Conservation (phyloP, 441 rosid genomes). For the Francoa sonchifolia region DNA sequence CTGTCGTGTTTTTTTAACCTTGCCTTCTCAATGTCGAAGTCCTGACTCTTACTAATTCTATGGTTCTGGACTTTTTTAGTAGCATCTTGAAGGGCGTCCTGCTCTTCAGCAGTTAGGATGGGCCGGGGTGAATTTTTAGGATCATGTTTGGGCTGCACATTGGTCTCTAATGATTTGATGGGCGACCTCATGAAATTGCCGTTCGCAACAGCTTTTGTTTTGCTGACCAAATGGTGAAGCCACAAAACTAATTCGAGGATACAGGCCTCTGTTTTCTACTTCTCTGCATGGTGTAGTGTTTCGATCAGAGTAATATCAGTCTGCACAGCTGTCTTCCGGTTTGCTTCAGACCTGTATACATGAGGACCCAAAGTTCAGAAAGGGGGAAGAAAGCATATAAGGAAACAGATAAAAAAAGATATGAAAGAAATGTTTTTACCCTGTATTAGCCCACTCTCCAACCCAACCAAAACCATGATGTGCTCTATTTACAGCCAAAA, state of each 20-base stretch:
- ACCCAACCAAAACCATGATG: constrained; percentile 71
- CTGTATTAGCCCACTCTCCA: constrained; percentile 63
- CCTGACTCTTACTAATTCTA: constrained; percentile 46
- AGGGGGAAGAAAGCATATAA: not conserved
- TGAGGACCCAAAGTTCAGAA: not conserved
- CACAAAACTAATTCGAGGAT: constrained; percentile 52
- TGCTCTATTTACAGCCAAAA: constrained; percentile 24
- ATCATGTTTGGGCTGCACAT: constrained; percentile 7
- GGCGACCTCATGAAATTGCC: constrained; percentile 16
- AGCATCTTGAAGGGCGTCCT: constrained; percentile 24
- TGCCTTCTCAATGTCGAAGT: constrained; percentile 31
- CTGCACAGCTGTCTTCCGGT: constrained; percentile 28
- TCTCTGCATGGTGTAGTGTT: constrained; percentile 62
- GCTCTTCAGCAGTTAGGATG: constrained; percentile 33
- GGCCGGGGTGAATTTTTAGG: constrained; percentile 8
- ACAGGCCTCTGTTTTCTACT: constrained; percentile 44
- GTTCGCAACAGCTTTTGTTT: constrained; percentile 26
- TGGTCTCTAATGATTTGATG: constrained; percentile 10
- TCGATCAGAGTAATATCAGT: constrained; percentile 43
- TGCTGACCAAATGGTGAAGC: constrained; percentile 50
- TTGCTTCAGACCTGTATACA: constrained; percentile 31
- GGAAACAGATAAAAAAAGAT: not conserved
- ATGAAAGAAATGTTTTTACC: constrained; percentile 20
- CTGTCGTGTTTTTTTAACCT: constrained; percentile 31
- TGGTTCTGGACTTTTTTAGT: constrained; percentile 18